Evolutionary conservation across 1,139 yeast species (phyloP).

Genomic region (Sugiyamaella pinicola): DNA sequence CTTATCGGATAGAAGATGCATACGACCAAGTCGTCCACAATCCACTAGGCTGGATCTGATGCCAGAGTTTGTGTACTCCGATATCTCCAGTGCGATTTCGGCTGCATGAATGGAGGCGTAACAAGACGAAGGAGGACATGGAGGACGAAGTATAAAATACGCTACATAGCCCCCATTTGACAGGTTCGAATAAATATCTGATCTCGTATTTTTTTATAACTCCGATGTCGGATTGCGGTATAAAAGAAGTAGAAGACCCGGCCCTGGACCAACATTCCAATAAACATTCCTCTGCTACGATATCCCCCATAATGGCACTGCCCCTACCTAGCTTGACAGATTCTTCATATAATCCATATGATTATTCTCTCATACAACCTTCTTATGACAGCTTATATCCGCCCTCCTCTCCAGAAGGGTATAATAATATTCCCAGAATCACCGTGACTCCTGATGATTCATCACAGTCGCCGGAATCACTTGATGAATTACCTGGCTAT

Average conservation of each 20-base stretch:
- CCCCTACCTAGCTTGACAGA: slow-evolving; percentile 19
- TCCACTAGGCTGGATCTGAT: too few species aligned
- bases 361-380: not conserved
- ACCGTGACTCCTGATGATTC: not conserved
- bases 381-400: slow-evolving; percentile 5
- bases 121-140: not conserved
- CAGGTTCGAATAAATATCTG: not conserved
- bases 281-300: too few species aligned
- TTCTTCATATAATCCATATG: not conserved
- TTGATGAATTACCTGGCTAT: slow-evolving; percentile 16
- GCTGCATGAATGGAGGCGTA: not conserved
- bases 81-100: not conserved
- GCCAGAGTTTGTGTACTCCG: too few species aligned
- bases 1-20: too few species aligned
- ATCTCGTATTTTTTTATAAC: not conserved
- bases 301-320: too few species aligned
- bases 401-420: slow-evolving; percentile 1
- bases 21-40: too few species aligned
- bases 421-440: not conserved
- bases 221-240: not conserved
- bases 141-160: not conserved
- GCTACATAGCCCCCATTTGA: not conserved
- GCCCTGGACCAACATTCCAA: not conserved
- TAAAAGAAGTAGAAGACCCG: not conserved
- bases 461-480: not conserved